A percentile compares a stretch with the other conserved stretches of the same genome.
These are phyloP conservation scores for Colletotrichum lentis DNA, from an alignment of 2,329 filamentous ascomycete species.

Conservation along the genomic window DNA sequence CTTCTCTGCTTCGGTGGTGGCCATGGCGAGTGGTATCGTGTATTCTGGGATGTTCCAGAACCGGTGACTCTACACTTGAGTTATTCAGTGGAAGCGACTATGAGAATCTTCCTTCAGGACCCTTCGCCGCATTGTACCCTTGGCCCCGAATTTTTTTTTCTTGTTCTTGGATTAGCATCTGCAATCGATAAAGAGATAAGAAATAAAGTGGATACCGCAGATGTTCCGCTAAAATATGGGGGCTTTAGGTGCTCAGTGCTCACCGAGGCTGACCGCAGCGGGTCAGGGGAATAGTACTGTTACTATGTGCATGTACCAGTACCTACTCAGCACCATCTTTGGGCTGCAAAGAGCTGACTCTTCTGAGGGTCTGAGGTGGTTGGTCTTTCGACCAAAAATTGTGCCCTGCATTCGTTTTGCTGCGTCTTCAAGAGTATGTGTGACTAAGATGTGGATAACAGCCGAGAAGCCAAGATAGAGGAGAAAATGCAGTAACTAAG, in stretches of 20 bases:
- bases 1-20: slow-evolving; percentile 23
- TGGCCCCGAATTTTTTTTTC: slow-evolving; percentile 34
- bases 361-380: slow-evolving; percentile 18
- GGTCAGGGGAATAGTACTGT: background rate
- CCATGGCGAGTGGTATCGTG: background rate
- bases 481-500: slow-evolving; percentile 21
- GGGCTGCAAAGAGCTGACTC: slow-evolving; percentile 30
- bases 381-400: slow-evolving; percentile 14
- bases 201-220: fast-evolving
- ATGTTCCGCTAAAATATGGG: background rate
- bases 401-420: slow-evolving; percentile 20
- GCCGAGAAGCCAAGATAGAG: background rate
- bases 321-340: background rate
- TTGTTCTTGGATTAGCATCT: slow-evolving; percentile 9
- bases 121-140: slow-evolving; percentile 13
- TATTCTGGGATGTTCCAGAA: background rate
- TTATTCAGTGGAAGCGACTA: slow-evolving; percentile 16
- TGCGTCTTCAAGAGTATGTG: background rate
- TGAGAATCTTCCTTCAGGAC: slow-evolving; percentile 10
- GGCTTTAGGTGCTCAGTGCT: background rate
- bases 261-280: slow-evolving; percentile 18
- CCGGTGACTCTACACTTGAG: background rate
- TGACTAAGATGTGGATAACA: background rate
- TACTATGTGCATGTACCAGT: background rate
- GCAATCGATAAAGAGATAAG: slow-evolving; percentile 35